Evolutionary conservation across 306 rosid species (phyloP).

Genomic region (Castanopsis chinensis): DNA sequence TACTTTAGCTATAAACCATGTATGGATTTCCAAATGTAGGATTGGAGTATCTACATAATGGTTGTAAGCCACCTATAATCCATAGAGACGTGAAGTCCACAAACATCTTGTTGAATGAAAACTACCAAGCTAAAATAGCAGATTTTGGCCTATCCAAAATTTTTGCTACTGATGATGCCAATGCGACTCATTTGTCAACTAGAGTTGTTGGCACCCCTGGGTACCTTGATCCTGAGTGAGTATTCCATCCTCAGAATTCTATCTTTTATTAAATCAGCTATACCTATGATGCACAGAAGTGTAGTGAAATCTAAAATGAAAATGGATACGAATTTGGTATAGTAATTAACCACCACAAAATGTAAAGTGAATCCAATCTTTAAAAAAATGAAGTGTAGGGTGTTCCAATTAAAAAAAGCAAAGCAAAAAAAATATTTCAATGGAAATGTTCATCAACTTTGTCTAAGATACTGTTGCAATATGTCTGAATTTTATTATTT

Average conservation of each 20-base stretch:
- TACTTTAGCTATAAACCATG: not conserved
- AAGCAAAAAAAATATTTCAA: no score
- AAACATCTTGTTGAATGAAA: conserved; percentile 43
- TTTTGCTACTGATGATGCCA: conserved; percentile 19
- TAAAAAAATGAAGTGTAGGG: no score
- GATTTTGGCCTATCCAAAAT: conserved; percentile 46
- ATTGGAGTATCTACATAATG: conserved; percentile 52
- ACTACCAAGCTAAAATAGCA: conserved; percentile 41
- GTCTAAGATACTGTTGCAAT: conserved; percentile 2
- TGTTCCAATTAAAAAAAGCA: no score
- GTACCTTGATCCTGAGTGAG: conserved; percentile 50
- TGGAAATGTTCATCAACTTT: not conserved
- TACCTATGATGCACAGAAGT: no score
- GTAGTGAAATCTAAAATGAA: no score
- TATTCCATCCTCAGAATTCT: not conserved
- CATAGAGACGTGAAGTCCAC: conserved; percentile 53
- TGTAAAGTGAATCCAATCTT: no score
- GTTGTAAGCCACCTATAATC: conserved; percentile 39
- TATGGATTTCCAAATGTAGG: conserved; percentile 24
- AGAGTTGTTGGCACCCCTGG: conserved; percentile 44
- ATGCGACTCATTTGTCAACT: conserved; percentile 23
- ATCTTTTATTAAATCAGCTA: no score
- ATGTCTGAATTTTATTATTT: no score
- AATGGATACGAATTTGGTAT: no score
- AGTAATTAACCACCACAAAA: no score